Evolutionary conservation across 1,284 basidiomycete genomes (phyloP), one percentile per base, ranked within the genome.

Genomic region (Puccinia novopanici): DNA sequence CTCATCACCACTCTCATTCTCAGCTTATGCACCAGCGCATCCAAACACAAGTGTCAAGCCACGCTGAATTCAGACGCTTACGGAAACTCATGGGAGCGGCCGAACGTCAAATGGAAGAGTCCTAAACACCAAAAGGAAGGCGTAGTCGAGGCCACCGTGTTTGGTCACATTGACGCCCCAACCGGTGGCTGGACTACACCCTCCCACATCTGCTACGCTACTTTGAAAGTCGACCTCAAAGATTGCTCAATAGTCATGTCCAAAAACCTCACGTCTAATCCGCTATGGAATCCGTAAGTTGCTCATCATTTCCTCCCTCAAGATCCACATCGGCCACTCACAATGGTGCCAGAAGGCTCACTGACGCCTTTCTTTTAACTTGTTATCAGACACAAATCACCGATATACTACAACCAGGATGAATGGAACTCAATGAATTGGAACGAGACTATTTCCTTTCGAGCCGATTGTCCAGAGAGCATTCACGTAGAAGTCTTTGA

Each of bases 101-200:
- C 75, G n/a, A 76, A 76, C 42, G 57, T 76, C 19, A 67, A 76
- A 76, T 76, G 75, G 75, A 76, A 76, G 54, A 76, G 75, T 40
- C 61, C 61, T 15, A 76, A 76, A 24, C 40, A 67, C 34, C 55
- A 57, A 61, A 76, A n/a, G 34, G 75, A 63, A 48, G 75, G 75
- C n/a, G 15, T 76, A 22, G 59, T 76, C 19, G 75, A 76, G 40
- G 75, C 75, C 42, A 76, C 75, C 30, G 34, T 76, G 45, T n/a
- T 67, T 48, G 75, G 75, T 50, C 61, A 61, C 19, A 54, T 76
- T 0, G 30, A 76, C 6, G 42, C 50, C 22, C 75, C 75, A 50
- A 76, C 75, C 10, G 50, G 52, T 27, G 75, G 75, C 10, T 42
- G 40, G n/a, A 76, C 75, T 13, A 67, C 34, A n/a, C 42, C 61